Conservation (phyloP, 2,329 filamentous ascomycete genomes). For the Gaeumannomyces tritici region DNA sequence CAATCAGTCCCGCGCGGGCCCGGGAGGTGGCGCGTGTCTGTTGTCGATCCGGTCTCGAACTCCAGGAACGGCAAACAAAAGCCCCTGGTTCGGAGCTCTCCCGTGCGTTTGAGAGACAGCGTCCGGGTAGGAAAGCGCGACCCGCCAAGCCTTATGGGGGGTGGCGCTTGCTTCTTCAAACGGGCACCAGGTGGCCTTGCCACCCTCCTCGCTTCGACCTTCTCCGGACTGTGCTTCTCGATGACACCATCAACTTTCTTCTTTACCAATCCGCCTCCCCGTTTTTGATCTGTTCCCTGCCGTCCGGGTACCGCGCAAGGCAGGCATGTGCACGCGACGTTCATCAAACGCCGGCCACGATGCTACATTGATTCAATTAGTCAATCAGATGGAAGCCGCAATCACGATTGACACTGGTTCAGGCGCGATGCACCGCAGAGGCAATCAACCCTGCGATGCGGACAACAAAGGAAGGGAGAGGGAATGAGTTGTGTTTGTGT, state of each 20-base stretch:
- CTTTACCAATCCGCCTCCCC: background rate
- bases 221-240: background rate
- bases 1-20: no score
- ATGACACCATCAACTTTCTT: background rate
- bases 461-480: background rate
- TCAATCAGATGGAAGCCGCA: background rate
- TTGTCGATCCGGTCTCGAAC: no score
- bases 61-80: no score
- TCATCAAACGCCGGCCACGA: background rate
- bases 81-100: no score
- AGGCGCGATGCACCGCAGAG: background rate
- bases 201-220: background rate
- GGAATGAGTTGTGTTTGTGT: no score
- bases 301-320: background rate
- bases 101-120: background rate
- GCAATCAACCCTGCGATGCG: background rate
- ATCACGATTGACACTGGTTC: no score
- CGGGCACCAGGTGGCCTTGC: background rate
- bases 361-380: background rate
- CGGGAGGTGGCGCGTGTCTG: background rate
- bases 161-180: background rate
- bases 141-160: background rate
- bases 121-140: background rate
- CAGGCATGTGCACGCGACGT: background rate
- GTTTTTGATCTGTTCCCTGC: no score